Conservation (phyloP, 371 early-diverging fungal genomes). For the Mortierella sp. region DNA sequence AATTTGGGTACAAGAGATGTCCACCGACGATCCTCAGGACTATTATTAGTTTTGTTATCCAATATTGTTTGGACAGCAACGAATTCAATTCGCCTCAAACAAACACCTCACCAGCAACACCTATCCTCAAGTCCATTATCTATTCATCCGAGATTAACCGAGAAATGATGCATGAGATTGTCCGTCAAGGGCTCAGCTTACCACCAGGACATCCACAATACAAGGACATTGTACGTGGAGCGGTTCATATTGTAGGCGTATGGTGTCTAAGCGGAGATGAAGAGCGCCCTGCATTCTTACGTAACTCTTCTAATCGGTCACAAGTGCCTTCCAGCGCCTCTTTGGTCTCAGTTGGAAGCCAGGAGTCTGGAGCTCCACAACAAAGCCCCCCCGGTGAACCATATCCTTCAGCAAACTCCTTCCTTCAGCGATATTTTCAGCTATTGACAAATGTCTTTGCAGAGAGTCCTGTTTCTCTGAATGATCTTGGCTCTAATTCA, state of each 20-base stretch:
- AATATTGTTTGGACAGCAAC: conserved; percentile 71
- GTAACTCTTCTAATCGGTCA: conserved; percentile 58
- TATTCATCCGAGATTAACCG: conserved; percentile 74
- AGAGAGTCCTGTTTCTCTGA: conserved; percentile 20
- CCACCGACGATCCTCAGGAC: conserved; percentile 79
- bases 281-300: conserved; percentile 75
- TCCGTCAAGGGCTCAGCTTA: conserved; percentile 76
- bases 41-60: conserved; percentile 75
- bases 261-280: conserved; percentile 80
- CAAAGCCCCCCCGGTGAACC: conserved; percentile 21
- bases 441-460: conserved; percentile 69
- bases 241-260: conserved; percentile 77
- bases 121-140: conserved; percentile 77
- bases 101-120: conserved; percentile 72
- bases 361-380: conserved; percentile 25
- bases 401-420: conserved; percentile 64
- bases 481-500: conserved; percentile 39
- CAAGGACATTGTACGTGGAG: conserved; percentile 76
- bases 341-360: conserved; percentile 34
- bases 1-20: conserved; percentile 75
- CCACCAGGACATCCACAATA: conserved; percentile 67
- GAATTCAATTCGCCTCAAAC: conserved; percentile 59
- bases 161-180: conserved; percentile 82
- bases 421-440: conserved; percentile 69
- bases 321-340: conserved; percentile 28